Evolutionary conservation across 169 alveolate species (phyloP), one percentile per base, ranked within the genome.

Genomic region (Plasmodium malariae): DNA sequence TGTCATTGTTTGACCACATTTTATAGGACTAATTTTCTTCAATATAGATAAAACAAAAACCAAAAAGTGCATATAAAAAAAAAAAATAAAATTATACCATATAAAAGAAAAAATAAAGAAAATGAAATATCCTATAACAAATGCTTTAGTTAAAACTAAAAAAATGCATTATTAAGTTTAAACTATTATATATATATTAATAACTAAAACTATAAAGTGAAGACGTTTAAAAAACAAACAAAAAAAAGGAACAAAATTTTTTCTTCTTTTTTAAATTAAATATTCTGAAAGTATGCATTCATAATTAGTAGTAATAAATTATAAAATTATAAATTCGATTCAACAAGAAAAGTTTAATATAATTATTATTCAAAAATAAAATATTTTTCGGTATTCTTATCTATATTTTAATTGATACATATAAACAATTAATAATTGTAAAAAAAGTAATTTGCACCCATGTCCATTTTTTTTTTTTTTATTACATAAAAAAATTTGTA

Each of bases 361-460:
- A 34, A 24, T 24, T 65, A 40, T 65, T 30, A 14, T 14, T n/a
- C n/a, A n/a, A 65, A 65, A 34, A 65, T 30, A 34, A 34, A 30
- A 1, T 36, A 30, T 34, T 36, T 36, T 36, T n/a, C n/a, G 30
- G 37, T 24, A 6, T 65, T 65, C 32, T 26, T 12, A 30, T 30
- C 28, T 65, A 65, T 36, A 65, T 2, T 65, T 65, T 12, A 65
- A 34, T 34, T 40, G 9, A 40, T 12, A n/a, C n/a, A n/a, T 65
- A 65, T 30, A 32, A 14, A 9, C 40, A 19, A 17, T 45, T 34
- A 37, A 30, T 36, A 32, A 65, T 65, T n/a, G 17, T 1, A 34
- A n/a, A 62, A 62, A 62, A 65, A 24, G 24, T 17, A 45, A 7
- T 45, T 51, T 26, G 74, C 74, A 65, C 74, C 74, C 74, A 28